phyloP scores from a whole-genome alignment of 2,329 filamentous ascomycete species.

The Ceratocystis colombiana region DNA sequence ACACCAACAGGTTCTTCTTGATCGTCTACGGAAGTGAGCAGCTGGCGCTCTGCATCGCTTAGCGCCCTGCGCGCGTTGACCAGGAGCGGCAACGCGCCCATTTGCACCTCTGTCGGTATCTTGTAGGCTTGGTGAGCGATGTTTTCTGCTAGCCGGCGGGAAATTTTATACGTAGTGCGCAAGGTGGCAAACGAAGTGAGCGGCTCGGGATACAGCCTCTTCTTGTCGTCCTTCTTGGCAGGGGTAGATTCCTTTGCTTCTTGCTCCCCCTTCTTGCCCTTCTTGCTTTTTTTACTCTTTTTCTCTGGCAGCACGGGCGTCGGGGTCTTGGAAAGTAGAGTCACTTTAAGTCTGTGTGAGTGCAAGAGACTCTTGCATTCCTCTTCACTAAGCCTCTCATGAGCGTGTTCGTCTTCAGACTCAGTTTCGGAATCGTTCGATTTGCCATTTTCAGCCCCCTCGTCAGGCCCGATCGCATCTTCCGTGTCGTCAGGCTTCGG shows the following conservation, averaged over 20 bases:
- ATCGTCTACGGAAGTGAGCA: slow-evolving; percentile 27
- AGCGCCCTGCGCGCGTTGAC: slow-evolving; percentile 48
- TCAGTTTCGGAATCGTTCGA: slow-evolving; percentile 28
- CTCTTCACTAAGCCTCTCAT: slow-evolving; percentile 46
- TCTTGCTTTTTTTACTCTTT: slow-evolving; percentile 38
- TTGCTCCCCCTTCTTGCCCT: slow-evolving; percentile 37
- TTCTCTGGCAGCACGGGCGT: slow-evolving; percentile 34
- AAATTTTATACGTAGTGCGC: slow-evolving; percentile 59
- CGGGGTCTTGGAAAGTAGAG: slow-evolving; percentile 49
- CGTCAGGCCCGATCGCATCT: slow-evolving; percentile 17
- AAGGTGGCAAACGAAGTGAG: slow-evolving; percentile 68
- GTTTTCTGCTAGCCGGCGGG: slow-evolving; percentile 64
- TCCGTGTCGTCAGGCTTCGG: slow-evolving; percentile 34
- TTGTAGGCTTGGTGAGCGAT: slow-evolving; percentile 74
- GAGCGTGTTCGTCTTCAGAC: slow-evolving; percentile 29
- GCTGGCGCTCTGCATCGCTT: slow-evolving; percentile 25
- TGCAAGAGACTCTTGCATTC: slow-evolving; percentile 65
- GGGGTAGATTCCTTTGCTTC: slow-evolving; percentile 27
- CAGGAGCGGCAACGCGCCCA: slow-evolving; percentile 72
- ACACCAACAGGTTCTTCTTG: slow-evolving; percentile 27
- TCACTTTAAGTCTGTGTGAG: slow-evolving; percentile 76
- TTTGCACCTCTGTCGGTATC: slow-evolving; percentile 85
- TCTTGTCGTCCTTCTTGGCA: slow-evolving; percentile 43
- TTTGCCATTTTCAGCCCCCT: slow-evolving; percentile 28
- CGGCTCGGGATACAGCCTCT: slow-evolving; percentile 66